Evolutionary conservation across 169 alveolate species (phyloP).

Genomic region (Cystoisospora suis): DNA sequence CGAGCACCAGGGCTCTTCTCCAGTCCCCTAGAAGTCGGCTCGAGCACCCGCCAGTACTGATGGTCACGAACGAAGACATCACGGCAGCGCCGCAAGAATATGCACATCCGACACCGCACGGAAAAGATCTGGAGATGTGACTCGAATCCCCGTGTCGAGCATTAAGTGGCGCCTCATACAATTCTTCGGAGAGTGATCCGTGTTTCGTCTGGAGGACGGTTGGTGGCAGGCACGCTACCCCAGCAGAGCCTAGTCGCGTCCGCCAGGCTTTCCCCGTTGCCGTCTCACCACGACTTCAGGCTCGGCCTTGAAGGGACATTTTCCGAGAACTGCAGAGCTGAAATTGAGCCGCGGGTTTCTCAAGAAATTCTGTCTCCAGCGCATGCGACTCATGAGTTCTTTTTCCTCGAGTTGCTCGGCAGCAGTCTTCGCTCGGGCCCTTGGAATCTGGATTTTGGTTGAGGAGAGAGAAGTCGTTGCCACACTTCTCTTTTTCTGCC

Average conservation of each 20-base stretch:
- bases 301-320: slow-evolving; percentile 11
- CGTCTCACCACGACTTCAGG: slow-evolving; percentile 15
- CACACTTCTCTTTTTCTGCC: not conserved
- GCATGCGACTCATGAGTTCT: not conserved
- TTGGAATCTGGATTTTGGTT: not conserved
- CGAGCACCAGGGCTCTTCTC: too few species aligned
- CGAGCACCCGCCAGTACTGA: too few species aligned
- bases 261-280: not conserved
- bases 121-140: too few species aligned
- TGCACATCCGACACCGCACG: too few species aligned
- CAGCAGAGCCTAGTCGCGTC: not conserved
- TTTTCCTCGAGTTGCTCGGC: not conserved
- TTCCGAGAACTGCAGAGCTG: not conserved
- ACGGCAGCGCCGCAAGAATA: too few species aligned
- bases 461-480: not conserved
- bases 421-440: not conserved
- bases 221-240: not conserved
- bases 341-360: not conserved
- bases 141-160: too few species aligned
- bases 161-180: too few species aligned
- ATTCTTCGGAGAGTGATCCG: too few species aligned
- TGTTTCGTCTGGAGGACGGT: too few species aligned
- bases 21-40: too few species aligned
- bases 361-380: not conserved
- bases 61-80: too few species aligned